Conservation (phyloP, 2,329 filamentous ascomycete genomes). For the Bipolaris gigantea region DNA sequence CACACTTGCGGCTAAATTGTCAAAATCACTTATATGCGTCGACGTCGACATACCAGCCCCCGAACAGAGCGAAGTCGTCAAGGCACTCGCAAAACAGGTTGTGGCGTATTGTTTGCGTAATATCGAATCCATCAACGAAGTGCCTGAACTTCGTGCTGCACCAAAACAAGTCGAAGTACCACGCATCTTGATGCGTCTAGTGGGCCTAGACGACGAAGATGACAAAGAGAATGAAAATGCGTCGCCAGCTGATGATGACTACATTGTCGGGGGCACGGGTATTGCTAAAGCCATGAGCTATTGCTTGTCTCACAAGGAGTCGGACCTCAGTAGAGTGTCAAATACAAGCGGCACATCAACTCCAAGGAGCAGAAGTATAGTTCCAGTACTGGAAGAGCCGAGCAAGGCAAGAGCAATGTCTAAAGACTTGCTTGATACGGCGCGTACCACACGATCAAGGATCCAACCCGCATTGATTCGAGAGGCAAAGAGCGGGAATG, state of each 20-base stretch:
- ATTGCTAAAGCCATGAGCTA: conserved; percentile 93
- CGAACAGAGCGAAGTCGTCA: conserved; percentile 86
- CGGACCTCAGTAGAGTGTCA: conserved; percentile 50
- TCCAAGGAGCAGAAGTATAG: conserved; percentile 47
- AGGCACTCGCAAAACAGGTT: conserved; percentile 90
- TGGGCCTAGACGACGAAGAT: conserved; percentile 66
- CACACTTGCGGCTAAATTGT: conserved; percentile 83
- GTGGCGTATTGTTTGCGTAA: conserved; percentile 92
- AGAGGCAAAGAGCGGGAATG: conserved; percentile 70
- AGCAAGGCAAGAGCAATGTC: conserved; percentile 72
- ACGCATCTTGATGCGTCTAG: conserved; percentile 82
- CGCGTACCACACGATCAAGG: conserved; percentile 81
- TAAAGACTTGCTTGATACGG: conserved; percentile 82
- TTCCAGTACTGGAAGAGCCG: conserved; percentile 18
- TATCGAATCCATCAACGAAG: conserved; percentile 75
- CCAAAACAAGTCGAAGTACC: conserved; percentile 66
- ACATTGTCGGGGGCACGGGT: conserved; percentile 92
- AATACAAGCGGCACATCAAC: conserved; percentile 56
- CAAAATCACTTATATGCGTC: conserved; percentile 79
- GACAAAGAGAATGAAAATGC: conserved; percentile 60
- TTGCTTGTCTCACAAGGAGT: conserved; percentile 80
- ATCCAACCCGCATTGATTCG: conserved; percentile 81
- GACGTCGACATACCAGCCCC: conserved; percentile 86
- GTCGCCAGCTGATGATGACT: conserved; percentile 81
- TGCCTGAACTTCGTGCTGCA: conserved; percentile 56